Conservation (phyloP, 176 grass and related monocot genomes). For the Oryza meridionalis region DNA sequence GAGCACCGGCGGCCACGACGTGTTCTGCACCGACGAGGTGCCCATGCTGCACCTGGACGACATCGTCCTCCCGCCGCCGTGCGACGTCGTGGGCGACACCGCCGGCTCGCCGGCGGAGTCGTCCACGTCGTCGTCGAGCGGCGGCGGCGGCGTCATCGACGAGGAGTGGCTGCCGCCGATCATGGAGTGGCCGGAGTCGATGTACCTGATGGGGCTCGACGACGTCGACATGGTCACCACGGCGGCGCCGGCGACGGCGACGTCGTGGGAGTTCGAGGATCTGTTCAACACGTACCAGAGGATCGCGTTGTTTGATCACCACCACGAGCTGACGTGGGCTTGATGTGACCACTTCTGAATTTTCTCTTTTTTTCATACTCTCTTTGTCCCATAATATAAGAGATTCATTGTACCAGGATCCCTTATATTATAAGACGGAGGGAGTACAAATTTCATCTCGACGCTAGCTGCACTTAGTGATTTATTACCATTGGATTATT, state of each 20-base stretch:
- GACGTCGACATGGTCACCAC: constrained; percentile 42
- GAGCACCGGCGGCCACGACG: constrained; percentile 7
- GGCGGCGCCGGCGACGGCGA: neutral
- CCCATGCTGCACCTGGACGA: constrained; percentile 55
- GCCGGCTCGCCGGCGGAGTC: constrained; percentile 22
- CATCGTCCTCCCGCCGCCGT: constrained; percentile 46
- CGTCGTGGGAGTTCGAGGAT: constrained; percentile 51
- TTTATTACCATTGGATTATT: neutral
- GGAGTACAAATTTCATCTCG: neutral
- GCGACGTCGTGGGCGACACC: constrained; percentile 1
- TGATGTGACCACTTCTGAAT: constrained; percentile 32
- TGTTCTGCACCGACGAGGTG: constrained; percentile 65
- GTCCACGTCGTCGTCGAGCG: constrained; percentile 33
- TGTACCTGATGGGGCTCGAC: constrained; percentile 64
- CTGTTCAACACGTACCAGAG: constrained; percentile 64
- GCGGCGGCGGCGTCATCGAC: constrained; percentile 39
- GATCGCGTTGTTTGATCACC: constrained; percentile 60
- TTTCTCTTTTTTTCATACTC: neutral
- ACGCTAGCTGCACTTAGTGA: constrained; percentile 26
- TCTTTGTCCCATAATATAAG: too few species aligned
- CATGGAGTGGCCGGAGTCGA: constrained; percentile 83
- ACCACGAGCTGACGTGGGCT: constrained; percentile 57
- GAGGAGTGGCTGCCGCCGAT: constrained; percentile 55
- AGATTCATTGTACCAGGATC: too few species aligned
- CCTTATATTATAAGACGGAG: too few species aligned